Percentiles rank a stretch among this genome's conserved stretches.
Evolutionary conservation across 179 eudicot genomes (phyloP).

Genomic region (Corrigiola litoralis): DNA sequence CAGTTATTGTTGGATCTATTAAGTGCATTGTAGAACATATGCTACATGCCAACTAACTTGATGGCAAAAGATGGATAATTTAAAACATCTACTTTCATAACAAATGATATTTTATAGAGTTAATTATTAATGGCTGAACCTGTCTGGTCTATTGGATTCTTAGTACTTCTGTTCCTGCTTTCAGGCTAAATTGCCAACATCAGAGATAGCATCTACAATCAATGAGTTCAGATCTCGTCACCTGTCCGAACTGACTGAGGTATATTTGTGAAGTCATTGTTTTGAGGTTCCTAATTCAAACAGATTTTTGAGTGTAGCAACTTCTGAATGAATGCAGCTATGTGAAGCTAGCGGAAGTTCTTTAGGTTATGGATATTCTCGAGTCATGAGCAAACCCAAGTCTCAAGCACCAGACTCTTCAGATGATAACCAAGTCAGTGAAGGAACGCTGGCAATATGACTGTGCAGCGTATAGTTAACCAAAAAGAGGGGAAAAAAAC

Average conservation of each 20-base stretch:
- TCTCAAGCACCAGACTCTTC: constrained; percentile 49
- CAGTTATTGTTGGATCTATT: no score
- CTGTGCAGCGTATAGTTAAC: not conserved
- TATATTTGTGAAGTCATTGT: constrained; percentile 14
- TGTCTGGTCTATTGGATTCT: not conserved
- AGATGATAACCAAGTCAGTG: constrained; percentile 61
- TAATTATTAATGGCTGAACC: not conserved
- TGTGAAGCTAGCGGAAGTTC: constrained; percentile 94
- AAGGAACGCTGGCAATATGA: constrained; percentile 73
- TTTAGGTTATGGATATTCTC: constrained; percentile 87
- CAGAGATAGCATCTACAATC: constrained; percentile 93
- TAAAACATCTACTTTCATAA: no score
- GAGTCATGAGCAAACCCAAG: constrained; percentile 69
- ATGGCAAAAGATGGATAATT: no score
- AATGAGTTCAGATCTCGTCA: constrained; percentile 97
- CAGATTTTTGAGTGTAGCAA: not conserved
- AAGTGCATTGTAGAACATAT: no score
- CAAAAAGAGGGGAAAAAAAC: constrained; percentile 1
- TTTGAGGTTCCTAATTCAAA: not conserved
- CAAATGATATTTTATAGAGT: no score
- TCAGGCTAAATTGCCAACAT: constrained; percentile 87
- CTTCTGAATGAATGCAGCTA: constrained; percentile 49
- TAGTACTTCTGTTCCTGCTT: constrained; percentile 9
- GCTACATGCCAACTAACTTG: no score
- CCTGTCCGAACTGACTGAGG: constrained; percentile 94